Evolutionary conservation across 495 filamentous ascomycete species (phyloP).

Genomic region (Jackrogersella minutella): DNA sequence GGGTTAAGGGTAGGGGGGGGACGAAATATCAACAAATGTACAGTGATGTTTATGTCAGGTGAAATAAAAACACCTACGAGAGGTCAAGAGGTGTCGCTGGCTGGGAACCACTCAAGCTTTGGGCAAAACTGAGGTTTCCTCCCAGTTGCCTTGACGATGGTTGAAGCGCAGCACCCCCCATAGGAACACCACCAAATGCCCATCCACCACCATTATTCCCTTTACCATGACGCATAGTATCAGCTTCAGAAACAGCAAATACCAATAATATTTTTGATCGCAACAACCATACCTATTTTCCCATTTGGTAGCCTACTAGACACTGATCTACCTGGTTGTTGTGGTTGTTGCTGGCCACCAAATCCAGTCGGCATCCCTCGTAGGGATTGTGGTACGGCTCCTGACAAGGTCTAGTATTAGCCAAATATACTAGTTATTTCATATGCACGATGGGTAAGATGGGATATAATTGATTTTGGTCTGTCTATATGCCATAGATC

Average conservation of each 20-base stretch:
- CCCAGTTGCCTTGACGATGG: constrained; percentile 61
- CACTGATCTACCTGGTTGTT: constrained; percentile 67
- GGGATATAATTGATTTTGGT: constrained; percentile 3
- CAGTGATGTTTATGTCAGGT: not conserved
- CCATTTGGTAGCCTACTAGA: constrained; percentile 78
- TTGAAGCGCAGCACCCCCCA: constrained; percentile 67
- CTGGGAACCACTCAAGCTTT: constrained; percentile 80
- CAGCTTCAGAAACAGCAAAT: constrained; percentile 42
- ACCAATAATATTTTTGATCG: constrained; percentile 11
- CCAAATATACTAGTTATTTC: constrained; percentile 27
- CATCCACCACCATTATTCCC: constrained; percentile 74
- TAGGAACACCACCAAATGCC: constrained; percentile 75
- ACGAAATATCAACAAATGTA: not conserved
- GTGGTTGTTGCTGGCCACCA: constrained; percentile 69
- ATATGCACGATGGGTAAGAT: not conserved
- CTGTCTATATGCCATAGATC: constrained; percentile 10
- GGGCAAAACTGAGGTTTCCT: constrained; percentile 79
- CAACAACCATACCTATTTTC: constrained; percentile 68
- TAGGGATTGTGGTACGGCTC: constrained; percentile 71
- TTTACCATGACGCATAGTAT: constrained; percentile 42
- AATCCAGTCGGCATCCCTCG: constrained; percentile 74
- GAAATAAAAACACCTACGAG: constrained; percentile 69
- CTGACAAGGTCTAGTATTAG: constrained; percentile 54
- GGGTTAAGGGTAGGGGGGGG: not conserved
- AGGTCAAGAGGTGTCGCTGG: constrained; percentile 76